Evolutionary conservation across 176 grass and related monocot genomes (phyloP).

Genomic region (Musa beccarii): DNA sequence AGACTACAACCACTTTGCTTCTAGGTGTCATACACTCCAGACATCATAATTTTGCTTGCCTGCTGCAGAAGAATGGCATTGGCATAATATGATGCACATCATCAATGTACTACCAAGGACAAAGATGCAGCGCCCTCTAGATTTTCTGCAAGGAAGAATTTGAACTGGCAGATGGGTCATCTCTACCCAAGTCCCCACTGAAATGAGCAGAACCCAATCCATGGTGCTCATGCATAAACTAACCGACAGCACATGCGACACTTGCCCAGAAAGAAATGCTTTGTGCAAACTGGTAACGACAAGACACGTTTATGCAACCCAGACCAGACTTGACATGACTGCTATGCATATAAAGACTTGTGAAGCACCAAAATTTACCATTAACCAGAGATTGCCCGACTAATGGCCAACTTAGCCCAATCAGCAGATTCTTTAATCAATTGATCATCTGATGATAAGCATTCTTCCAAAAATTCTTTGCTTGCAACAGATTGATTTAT

Average conservation of each 20-base stretch:
- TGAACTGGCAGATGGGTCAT: neutral
- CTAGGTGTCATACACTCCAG: neutral
- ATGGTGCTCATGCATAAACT: slow-evolving; percentile 1
- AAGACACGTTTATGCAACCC: slow-evolving; percentile 8
- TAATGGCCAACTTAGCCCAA: slow-evolving; percentile 17
- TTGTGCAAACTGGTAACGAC: slow-evolving; percentile 19
- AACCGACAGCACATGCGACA: slow-evolving; percentile 5
- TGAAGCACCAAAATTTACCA: slow-evolving; percentile 1
- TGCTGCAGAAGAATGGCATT: neutral
- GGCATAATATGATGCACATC: neutral
- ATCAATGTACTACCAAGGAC: neutral
- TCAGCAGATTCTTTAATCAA: slow-evolving; percentile 18
- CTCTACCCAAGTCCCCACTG: neutral
- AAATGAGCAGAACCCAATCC: neutral
- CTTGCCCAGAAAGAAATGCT: slow-evolving; percentile 3
- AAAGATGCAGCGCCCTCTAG: neutral
- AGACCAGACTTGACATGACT: slow-evolving; percentile 20
- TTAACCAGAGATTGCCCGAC: slow-evolving; percentile 5
- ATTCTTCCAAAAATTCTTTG: slow-evolving; percentile 19
- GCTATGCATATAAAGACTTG: slow-evolving; percentile 16
- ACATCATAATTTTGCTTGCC: neutral
- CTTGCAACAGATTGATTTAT: slow-evolving; percentile 19
- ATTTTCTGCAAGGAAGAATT: slow-evolving; percentile 1
- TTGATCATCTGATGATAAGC: slow-evolving; percentile 17
- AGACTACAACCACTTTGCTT: neutral